Percentiles rank a stretch among this genome's conserved stretches.
Evolutionary conservation across 176 grass and related monocot genomes (phyloP).

Genomic region (Guadua angustifolia): DNA sequence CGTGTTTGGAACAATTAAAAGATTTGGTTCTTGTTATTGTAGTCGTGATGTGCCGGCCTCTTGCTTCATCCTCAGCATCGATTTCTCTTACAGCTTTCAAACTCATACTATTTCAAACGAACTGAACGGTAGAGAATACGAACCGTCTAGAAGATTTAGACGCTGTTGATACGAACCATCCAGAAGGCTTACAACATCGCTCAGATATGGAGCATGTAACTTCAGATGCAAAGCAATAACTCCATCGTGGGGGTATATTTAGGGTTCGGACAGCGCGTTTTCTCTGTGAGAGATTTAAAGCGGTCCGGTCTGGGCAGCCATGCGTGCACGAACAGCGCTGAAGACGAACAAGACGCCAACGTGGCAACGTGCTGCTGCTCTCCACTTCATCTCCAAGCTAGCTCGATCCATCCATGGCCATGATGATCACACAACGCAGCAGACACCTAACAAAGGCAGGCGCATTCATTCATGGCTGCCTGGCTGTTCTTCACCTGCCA

Average conservation of each 20-base stretch:
- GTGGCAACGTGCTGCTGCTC: neutral
- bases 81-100: too few species aligned
- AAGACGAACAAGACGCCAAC: neutral
- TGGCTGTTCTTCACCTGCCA: neutral
- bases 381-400: neutral
- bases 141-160: too few species aligned
- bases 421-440: neutral
- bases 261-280: neutral
- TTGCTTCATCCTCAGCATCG: too few species aligned
- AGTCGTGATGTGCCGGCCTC: too few species aligned
- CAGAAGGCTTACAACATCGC: too few species aligned
- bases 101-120: neutral
- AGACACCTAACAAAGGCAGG: neutral
- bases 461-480: neutral
- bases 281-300: neutral
- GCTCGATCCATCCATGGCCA: neutral
- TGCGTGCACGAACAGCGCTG: neutral
- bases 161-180: too few species aligned
- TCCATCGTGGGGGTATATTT: neutral
- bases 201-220: too few species aligned
- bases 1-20: too few species aligned
- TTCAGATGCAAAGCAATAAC: too few species aligned
- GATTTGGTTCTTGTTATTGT: too few species aligned
- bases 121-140: too few species aligned
- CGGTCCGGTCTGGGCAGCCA: neutral